Evolutionary conservation across 108 stramenopile species (phyloP), one percentile per base, ranked within the genome.

Genomic region (Parietichytrium sp.): DNA sequence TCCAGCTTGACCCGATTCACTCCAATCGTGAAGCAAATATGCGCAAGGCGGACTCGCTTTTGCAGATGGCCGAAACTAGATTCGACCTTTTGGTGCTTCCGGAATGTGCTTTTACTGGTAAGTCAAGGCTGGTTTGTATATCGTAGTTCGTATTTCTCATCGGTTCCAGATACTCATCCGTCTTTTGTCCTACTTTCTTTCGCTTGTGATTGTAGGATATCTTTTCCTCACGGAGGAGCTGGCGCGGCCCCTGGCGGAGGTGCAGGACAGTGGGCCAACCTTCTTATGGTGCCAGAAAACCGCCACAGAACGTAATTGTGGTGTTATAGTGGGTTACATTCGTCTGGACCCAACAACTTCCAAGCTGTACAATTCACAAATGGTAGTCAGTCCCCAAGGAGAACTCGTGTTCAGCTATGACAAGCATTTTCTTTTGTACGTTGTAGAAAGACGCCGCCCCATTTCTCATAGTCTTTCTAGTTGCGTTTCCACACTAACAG

Each of bases 361-460:
- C 0, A 72, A 72, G 7, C 33, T 72, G 13, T 72, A 33, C 20
- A 72, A 72, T 20, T 72, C 61, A 16, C 23, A 45, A 33, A 72
- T 72, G 61, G 38, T 72, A 0, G 61, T 72, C 29, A 25, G 8
- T 45, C 61, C 61, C 0, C 6, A 10, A 6, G 61, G 61, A n/a
- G 38, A 31, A 33, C 61, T 72, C 20, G 38, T 45, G 10, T n/a
- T 42, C 23, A 25, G 20, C 10, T 72, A 72, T 25, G 61, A 72
- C 61, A 72, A 72, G 61, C 61, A 72, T 25, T 72, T 72, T 0
- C 20, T 72, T 13, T 72, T 45, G 61, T 72, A 72, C 10, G 61
- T 72, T 72, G 10, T 33, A n/a, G n/a, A n/a, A n/a, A n/a, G n/a
- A n/a, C n/a, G n/a, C n/a, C n/a, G n/a, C n/a, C n/a, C 6, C 42